Base-by-base conservation (phyloP, 768 basidiomycete genomes). In the Mycena filopes region DNA sequence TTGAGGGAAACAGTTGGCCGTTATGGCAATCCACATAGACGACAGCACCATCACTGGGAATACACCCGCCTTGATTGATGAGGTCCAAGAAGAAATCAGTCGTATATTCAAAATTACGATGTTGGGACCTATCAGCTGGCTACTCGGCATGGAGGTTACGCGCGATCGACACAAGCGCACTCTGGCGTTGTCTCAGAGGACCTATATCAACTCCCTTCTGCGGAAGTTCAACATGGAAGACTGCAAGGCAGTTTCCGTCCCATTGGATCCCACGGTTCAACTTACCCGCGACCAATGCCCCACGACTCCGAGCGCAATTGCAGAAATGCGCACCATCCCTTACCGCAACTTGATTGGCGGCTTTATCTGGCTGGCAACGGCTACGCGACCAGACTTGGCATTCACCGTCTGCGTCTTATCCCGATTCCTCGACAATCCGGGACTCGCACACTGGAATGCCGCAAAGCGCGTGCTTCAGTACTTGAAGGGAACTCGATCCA, bases 81-180 rank as follows among this genome's bases (percentile, higher is more conserved):
- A n/a, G 12, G 26, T 75, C 40, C 66, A 75, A 55, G 25, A 49
- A 15, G 62, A 77, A 40, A 66, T 82, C 7, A 63, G 56, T 7
- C 40, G 26, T 0, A 60, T 72, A n/a, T 77, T 77, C 42, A 69
- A 81, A 10, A 73, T 80, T 7, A 77, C 74, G 0, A 72, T 72
- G 29, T 42, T 80, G 0, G 74, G 80, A 1, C 59, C 67, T 23
- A 70, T 76, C 1, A 66, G 38, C 18, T 75, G 71, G 62, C 59
- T 81, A 1, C 65, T 82, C 5, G 77, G 79, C 2, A 71, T 81
- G 21, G 67, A 77, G 31, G 63, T 83, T 12, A 46, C 56, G 2
- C 66, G 71, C 8, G 57, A 74, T 28, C 21, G 62, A 0, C 31
- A 67, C 21, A 42, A 61, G 6, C 55, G 71, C 7, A 55, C 59